Evolutionary conservation across 1,284 basidiomycete genomes (phyloP).

Genomic region (Cryptococcus hybrid): DNA sequence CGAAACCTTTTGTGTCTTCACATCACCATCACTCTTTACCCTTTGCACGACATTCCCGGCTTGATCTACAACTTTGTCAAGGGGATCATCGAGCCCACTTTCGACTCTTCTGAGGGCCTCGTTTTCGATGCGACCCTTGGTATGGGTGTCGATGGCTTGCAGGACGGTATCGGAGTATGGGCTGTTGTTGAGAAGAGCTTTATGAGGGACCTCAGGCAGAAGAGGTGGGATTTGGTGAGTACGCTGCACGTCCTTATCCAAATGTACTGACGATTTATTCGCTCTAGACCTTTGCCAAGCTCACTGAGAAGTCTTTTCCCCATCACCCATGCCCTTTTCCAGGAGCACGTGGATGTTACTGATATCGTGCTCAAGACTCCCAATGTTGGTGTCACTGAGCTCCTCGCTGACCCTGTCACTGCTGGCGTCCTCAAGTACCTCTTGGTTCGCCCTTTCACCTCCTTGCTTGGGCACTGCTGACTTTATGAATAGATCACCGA

Average conservation of each 20-base stretch:
- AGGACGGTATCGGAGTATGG: constrained; percentile 69
- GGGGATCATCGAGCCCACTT: constrained; percentile 70
- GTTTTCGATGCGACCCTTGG: constrained; percentile 72
- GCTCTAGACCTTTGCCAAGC: constrained; percentile 41
- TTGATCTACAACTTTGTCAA: constrained; percentile 61
- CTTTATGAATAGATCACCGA: constrained; percentile 64
- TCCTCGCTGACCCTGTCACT: constrained; percentile 59
- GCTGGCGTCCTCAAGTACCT: constrained; percentile 66
- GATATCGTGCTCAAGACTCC: constrained; percentile 70
- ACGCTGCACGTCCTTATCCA: not conserved
- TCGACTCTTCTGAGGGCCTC: constrained; percentile 54
- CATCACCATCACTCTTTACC: constrained; percentile 70
- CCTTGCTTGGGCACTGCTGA: not conserved
- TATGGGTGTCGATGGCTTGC: constrained; percentile 50
- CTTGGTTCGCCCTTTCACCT: constrained; percentile 50
- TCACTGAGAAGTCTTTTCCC: constrained; percentile 41
- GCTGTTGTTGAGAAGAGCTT: constrained; percentile 76
- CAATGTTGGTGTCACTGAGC: constrained; percentile 58
- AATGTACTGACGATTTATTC: not conserved
- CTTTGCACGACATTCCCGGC: constrained; percentile 70
- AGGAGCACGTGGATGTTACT: constrained; percentile 74
- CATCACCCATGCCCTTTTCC: constrained; percentile 62
- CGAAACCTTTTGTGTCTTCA: constrained; percentile 72
- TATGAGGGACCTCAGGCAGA: constrained; percentile 63
- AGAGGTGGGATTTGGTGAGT: constrained; percentile 82